Conservation (phyloP, 345 rosid genomes). For the Gossypium bickii region DNA sequence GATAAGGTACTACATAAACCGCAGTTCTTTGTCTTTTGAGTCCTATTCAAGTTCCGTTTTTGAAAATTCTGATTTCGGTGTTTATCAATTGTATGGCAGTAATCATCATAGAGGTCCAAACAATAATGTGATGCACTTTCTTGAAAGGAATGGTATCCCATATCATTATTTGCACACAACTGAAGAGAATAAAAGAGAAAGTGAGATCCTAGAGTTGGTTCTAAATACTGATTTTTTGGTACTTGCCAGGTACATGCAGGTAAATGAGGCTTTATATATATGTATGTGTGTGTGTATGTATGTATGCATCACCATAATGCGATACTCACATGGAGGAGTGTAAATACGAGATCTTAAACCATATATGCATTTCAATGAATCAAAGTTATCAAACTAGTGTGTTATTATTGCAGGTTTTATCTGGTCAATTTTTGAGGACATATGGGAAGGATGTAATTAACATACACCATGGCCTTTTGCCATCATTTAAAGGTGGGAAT, state of each 20-base stretch:
- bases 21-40: not conserved
- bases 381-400: not conserved
- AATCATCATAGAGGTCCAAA: conserved; percentile 83
- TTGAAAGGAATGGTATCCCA: conserved; percentile 77
- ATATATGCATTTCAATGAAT: not conserved
- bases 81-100: conserved; percentile 36
- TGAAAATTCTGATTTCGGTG: not conserved
- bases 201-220: conserved; percentile 70
- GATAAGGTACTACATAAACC: conserved; percentile 51
- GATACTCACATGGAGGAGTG: too few relatives aligned
- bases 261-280: conserved; percentile 28
- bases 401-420: conserved; percentile 48
- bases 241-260: conserved; percentile 99
- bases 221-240: conserved; percentile 81
- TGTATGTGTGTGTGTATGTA: too few relatives aligned
- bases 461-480: conserved; percentile 97
- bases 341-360: too few relatives aligned
- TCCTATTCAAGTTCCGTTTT: not conserved
- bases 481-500: conserved; percentile 81
- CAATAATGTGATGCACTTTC: conserved; percentile 76
- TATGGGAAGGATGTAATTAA: conserved; percentile 91
- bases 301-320: too few relatives aligned
- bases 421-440: conserved; percentile 58
- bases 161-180: conserved; percentile 63
- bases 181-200: conserved; percentile 58